A percentile compares a stretch with the other conserved stretches of the same genome.
phyloP scores from a whole-genome alignment of 148 eudicot genomes.

The Silene uniflora region DNA sequence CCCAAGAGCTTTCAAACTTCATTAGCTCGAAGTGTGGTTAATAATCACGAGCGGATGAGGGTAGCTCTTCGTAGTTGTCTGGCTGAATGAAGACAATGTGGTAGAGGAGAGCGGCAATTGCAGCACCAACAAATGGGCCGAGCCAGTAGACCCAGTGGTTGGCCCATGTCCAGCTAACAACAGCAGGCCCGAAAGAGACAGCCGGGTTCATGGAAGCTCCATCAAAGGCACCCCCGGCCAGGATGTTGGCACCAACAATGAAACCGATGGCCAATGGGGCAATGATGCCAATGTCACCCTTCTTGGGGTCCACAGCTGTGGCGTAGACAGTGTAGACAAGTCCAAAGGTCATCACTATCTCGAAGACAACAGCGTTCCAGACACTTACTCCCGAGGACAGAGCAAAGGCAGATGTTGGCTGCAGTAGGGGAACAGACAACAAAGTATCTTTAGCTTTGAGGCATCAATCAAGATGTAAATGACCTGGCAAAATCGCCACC shows the following conservation, averaged over 20 bases:
- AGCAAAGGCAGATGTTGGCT: conserved; percentile 27
- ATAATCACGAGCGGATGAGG: conserved; percentile 36
- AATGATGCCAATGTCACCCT: conserved; percentile 34
- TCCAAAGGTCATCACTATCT: conserved; percentile 42
- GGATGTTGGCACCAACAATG: conserved; percentile 39
- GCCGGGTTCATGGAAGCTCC: conserved; percentile 38
- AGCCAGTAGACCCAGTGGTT: conserved; percentile 14
- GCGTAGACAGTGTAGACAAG: conserved; percentile 23
- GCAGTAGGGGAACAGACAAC: background rate
- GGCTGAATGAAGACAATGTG: conserved; percentile 8
- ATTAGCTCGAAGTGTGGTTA: too few relatives aligned
- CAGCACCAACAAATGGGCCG: conserved; percentile 9
- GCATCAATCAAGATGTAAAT: background rate
- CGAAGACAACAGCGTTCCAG: conserved; percentile 37
- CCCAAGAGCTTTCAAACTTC: too few relatives aligned
- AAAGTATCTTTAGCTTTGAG: background rate
- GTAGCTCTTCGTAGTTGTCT: conserved; percentile 53
- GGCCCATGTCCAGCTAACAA: conserved; percentile 4
- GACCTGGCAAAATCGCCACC: too few relatives aligned
- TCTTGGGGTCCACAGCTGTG: conserved; percentile 40
- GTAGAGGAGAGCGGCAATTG: background rate
- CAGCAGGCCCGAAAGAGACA: conserved; percentile 6
- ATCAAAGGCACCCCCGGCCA: conserved; percentile 36
- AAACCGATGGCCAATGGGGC: conserved; percentile 41
- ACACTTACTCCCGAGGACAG: conserved; percentile 24